Conservation (phyloP, 1,284 basidiomycete genomes). For the Tylopilus sp. region DNA sequence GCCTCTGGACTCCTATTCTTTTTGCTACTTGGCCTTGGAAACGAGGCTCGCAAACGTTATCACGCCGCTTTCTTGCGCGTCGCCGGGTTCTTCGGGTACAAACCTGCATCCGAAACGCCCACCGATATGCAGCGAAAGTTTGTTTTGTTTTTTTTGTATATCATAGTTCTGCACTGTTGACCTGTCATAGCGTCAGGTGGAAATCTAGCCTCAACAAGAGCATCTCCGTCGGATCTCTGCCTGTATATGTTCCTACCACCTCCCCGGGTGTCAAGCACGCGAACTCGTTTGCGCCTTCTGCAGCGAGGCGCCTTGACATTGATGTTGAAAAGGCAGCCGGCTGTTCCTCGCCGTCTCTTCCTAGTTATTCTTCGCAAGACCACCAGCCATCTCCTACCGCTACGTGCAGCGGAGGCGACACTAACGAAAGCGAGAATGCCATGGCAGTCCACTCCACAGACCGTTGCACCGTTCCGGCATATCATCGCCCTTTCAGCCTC, state of each 20-base stretch:
- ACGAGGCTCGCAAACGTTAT: conserved; percentile 39
- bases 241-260: conserved; percentile 19
- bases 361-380: conserved; percentile 7
- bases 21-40: conserved; percentile 41
- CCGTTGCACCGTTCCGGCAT: conserved; percentile 6
- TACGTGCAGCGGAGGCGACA: conserved; percentile 3
- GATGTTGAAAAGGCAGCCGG: conserved; percentile 21
- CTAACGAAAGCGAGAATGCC: neutral
- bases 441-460: neutral
- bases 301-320: conserved; percentile 2
- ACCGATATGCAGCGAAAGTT: conserved; percentile 9
- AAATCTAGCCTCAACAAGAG: conserved; percentile 5
- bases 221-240: conserved; percentile 21
- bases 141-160: conserved; percentile 6
- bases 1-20: conserved; percentile 41
- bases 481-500: conserved; percentile 19
- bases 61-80: conserved; percentile 6
- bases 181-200: conserved; percentile 6
- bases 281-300: neutral
- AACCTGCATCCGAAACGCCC: conserved; percentile 6
- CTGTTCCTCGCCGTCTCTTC: conserved; percentile 17
- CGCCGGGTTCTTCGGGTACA: conserved; percentile 17
- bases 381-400: conserved; percentile 3
- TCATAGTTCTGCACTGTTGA: neutral
- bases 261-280: conserved; percentile 3